Conservation (phyloP, 768 basidiomycete species). For the Stropharia rugosoannulata region DNA sequence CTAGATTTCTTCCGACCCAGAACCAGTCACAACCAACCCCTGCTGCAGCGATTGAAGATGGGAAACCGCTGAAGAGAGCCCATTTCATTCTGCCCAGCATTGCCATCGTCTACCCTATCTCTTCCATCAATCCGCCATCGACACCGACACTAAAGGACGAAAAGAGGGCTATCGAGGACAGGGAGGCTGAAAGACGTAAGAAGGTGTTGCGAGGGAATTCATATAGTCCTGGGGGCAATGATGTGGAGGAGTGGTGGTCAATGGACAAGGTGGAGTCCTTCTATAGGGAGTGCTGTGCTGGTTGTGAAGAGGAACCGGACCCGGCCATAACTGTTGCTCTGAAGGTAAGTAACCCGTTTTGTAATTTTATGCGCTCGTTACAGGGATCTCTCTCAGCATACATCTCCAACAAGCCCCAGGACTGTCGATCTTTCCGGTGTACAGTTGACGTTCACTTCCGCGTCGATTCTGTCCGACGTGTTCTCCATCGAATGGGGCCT, state of each 20-base stretch:
- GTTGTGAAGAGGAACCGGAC: slow-evolving; percentile 72
- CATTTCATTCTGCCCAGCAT: slow-evolving; percentile 90
- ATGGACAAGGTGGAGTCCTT: slow-evolving; percentile 82
- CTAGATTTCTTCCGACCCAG: slow-evolving; percentile 69
- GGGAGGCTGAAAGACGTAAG: slow-evolving; percentile 66
- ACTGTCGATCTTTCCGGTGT: slow-evolving; percentile 80
- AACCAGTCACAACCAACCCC: slow-evolving; percentile 23
- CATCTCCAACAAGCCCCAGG: slow-evolving; percentile 56
- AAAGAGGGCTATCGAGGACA: slow-evolving; percentile 75
- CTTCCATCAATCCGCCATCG: slow-evolving; percentile 78
- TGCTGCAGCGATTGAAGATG: slow-evolving; percentile 38
- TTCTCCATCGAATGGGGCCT: slow-evolving; percentile 93
- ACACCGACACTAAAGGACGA: slow-evolving; percentile 79
- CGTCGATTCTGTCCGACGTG: slow-evolving; percentile 86
- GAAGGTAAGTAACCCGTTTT: slow-evolving; percentile 48
- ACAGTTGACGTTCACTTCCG: slow-evolving; percentile 65
- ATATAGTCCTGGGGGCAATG: slow-evolving; percentile 27
- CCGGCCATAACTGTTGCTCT: slow-evolving; percentile 64
- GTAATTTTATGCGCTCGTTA: background rate
- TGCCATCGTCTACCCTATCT: slow-evolving; percentile 89
- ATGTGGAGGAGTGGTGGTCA: slow-evolving; percentile 76
- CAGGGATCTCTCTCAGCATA: slow-evolving; percentile 36
- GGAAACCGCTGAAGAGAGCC: slow-evolving; percentile 76
- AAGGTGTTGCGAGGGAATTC: slow-evolving; percentile 63
- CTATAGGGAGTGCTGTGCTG: slow-evolving; percentile 82